A percentile compares a stretch with the other conserved stretches of the same genome.
Conservation (phyloP, 768 basidiomycete genomes). For the Naganishia randhawae region DNA sequence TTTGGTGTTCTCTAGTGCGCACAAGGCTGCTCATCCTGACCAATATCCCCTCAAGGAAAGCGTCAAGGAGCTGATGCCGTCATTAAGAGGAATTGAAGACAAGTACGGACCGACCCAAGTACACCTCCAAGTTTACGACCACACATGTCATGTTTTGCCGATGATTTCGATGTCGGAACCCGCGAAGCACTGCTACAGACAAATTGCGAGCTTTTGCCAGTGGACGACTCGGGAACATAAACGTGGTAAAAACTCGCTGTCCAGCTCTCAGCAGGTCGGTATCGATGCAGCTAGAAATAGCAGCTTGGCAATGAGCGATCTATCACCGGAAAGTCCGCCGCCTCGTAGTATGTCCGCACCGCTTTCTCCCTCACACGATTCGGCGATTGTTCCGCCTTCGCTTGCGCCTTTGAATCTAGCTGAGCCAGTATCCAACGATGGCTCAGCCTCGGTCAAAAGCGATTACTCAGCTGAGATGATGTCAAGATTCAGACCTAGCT, state of each 20-base stretch:
- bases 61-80: constrained; percentile 52
- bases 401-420: constrained; percentile 8
- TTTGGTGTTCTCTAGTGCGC: constrained; percentile 56
- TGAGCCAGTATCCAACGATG: background rate
- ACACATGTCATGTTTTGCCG: constrained; percentile 74
- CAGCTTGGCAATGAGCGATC: background rate
- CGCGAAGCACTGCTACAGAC: constrained; percentile 52
- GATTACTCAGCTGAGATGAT: background rate
- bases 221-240: constrained; percentile 3
- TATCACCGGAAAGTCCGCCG: background rate
- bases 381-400: background rate
- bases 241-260: background rate
- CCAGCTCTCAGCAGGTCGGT: background rate
- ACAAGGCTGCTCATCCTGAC: constrained; percentile 82
- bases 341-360: background rate
- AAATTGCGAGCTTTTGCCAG: constrained; percentile 52
- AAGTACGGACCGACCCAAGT: constrained; percentile 63
- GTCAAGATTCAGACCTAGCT: constrained; percentile 10
- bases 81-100: constrained; percentile 48
- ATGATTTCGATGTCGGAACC: constrained; percentile 58
- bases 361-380: background rate
- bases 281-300: background rate
- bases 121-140: constrained; percentile 89
- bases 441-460: background rate
- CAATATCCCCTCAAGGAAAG: constrained; percentile 63